Conservation (phyloP, 306 rosid species). For the Prunus mume region DNA sequence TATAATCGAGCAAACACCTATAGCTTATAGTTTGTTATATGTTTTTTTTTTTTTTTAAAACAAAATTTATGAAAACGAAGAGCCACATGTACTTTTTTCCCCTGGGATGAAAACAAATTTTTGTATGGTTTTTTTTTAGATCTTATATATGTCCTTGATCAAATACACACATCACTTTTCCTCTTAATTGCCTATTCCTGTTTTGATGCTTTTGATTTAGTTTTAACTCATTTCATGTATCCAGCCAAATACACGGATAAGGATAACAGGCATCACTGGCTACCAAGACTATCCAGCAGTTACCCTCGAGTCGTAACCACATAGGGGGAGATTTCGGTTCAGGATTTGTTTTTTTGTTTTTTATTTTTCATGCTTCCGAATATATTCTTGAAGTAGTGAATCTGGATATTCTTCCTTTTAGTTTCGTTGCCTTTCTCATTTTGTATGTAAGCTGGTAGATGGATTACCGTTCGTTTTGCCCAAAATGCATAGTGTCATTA, state of each 20-base stretch:
- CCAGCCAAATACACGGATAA: slow-evolving; percentile 88
- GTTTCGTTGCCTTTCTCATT: neutral
- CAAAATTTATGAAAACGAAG: neutral
- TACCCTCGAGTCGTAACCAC: slow-evolving; percentile 54
- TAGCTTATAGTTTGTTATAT: neutral
- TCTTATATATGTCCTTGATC: neutral
- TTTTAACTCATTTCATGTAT: slow-evolving; percentile 20
- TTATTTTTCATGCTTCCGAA: neutral
- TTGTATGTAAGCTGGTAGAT: slow-evolving; percentile 13
- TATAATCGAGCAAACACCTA: neutral
- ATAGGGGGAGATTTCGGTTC: neutral
- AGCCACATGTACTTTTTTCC: too few relatives aligned
- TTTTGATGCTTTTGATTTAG: slow-evolving; percentile 36
- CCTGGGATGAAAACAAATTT: too few relatives aligned
- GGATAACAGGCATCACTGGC: slow-evolving; percentile 84
- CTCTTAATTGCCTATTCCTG: neutral
- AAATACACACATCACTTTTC: neutral
- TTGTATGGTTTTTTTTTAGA: neutral
- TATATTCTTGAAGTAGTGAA: slow-evolving; percentile 22
- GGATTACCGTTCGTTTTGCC: neutral
- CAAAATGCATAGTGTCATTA: neutral
- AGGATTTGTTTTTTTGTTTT: neutral
- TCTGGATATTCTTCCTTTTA: neutral
- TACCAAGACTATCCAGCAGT: slow-evolving; percentile 82
- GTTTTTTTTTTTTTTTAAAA: too few relatives aligned